Evolutionary conservation across 2,329 filamentous ascomycete genomes (phyloP), one percentile per base, ranked within the genome.

Genomic region (Trematosphaeria pertusa): DNA sequence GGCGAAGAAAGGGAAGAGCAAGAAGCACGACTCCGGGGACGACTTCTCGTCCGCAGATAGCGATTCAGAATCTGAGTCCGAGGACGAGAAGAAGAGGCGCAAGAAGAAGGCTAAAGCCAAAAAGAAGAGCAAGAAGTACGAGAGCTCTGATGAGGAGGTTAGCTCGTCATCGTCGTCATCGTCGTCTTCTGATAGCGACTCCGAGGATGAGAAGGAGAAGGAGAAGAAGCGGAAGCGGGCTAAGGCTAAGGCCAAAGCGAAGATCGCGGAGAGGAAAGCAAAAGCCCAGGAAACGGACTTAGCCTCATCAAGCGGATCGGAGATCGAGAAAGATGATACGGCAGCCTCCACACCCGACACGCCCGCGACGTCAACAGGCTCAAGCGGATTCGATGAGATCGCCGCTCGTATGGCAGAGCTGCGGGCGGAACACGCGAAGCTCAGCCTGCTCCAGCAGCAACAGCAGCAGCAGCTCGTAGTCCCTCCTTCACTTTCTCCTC

Each of bases 21-120:
- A 50, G 20, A 44, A 48, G n/a, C 57, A 69, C 17, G 66, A 67
- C 1, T 37, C 37, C 11, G 62, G 52, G 36, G 54, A 58, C 26
- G 38, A 42, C 14, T 32, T 24, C 10, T 36, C 33, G 14, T 28
- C 22, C 2, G 51, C 37, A 26, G 58, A 59, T 10, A 54, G 46
- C 24, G 49, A 52, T 4, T 57, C 50, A 30, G 61, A 62, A 4
- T 55, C 52, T 22, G 44, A 48, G 9, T 42, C 36, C 5, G 61
- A 64, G 6, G 55, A 61, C 17, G 56, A 61, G 35, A 62, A 58
- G 34, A 43, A 26, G 9, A 65, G 57, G 47, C 57, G 52, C 12
- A 64, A 58, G 50, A 60, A 48, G 35, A 62, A 59, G 43, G 46
- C 46, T 20, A 70, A 59, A 32, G 50, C 46, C 6, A 64, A 60